These are phyloP conservation scores for Lodderomyces orthopsilosis DNA, from an alignment of 1,139 yeast species.

Conservation along the genomic window DNA sequence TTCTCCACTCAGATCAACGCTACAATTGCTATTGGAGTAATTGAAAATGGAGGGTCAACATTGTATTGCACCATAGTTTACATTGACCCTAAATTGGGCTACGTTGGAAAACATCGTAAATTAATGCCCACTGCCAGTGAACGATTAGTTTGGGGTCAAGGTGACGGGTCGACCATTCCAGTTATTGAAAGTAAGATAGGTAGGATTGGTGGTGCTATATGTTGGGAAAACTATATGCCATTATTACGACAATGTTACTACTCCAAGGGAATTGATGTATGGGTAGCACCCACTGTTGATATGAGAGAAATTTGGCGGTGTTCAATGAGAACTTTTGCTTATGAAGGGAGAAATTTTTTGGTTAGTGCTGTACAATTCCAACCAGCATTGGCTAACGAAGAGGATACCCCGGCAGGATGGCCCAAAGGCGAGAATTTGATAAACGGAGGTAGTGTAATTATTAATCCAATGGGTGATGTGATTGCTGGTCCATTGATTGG, in stretches of 20 bases:
- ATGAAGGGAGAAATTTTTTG: background rate
- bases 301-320: conserved; percentile 1
- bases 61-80: background rate
- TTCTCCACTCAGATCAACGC: background rate
- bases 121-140: background rate
- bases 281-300: background rate
- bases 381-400: background rate
- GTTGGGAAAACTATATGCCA: background rate
- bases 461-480: background rate
- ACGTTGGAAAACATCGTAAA: background rate
- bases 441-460: background rate
- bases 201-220: background rate
- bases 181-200: background rate
- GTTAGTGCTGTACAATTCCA: background rate
- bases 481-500: background rate
- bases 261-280: background rate
- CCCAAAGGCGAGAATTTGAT: background rate
- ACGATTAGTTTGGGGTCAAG: background rate
- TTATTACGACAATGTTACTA: background rate
- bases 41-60: background rate
- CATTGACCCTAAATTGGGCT: background rate
- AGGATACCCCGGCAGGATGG: background rate
- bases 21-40: background rate
- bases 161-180: background rate
- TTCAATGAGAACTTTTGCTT: background rate